A percentile compares a stretch with the other conserved stretches of the same genome.
Evolutionary conservation across 2,329 filamentous ascomycete species (phyloP).

Genomic region (Cercospora canescens): DNA sequence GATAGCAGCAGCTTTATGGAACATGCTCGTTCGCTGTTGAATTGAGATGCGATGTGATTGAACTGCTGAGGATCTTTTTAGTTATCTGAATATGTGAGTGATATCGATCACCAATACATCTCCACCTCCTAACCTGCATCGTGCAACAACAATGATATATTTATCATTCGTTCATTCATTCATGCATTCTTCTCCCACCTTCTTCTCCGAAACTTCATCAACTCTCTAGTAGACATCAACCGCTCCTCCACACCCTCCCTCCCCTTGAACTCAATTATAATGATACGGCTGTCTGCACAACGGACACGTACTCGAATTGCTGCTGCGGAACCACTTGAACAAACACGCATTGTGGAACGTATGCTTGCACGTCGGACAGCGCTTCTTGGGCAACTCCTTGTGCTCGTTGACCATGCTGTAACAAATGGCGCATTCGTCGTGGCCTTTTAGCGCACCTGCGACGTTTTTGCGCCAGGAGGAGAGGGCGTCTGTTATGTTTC

Average conservation of each 20-base stretch:
- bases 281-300: constrained; percentile 87
- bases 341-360: constrained; percentile 86
- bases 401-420: constrained; percentile 91
- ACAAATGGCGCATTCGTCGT: constrained; percentile 85
- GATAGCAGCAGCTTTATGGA: background rate
- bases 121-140: no score
- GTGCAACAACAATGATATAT: no score
- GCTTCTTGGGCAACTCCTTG: constrained; percentile 87
- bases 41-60: no score
- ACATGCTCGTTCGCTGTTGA: background rate
- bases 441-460: constrained; percentile 82
- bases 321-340: constrained; percentile 96
- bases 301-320: constrained; percentile 87
- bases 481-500: constrained; percentile 83
- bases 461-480: constrained; percentile 85
- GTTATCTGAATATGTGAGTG: no score
- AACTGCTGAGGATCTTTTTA: no score
- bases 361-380: constrained; percentile 90
- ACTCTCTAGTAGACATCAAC: no score
- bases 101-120: no score
- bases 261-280: constrained; percentile 51
- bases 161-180: no score
- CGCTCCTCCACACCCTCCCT: no score
- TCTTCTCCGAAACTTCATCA: no score
- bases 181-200: no score